A percentile compares a stretch with the other conserved stretches of the same genome.
Conservation (phyloP, 1,284 basidiomycete species). For the Ceratobasidium sp. region DNA sequence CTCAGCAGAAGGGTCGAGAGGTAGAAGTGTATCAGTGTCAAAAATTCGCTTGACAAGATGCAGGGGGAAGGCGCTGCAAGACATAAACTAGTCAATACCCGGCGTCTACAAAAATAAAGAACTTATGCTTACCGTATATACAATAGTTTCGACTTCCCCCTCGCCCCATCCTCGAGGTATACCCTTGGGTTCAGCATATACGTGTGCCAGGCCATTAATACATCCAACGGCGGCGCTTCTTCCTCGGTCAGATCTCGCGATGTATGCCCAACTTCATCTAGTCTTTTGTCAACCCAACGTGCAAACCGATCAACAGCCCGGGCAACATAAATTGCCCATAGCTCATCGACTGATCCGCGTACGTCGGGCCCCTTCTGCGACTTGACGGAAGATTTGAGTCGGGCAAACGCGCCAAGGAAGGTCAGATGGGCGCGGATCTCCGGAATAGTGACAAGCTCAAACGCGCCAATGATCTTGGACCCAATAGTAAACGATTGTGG, state of each 20-base stretch:
- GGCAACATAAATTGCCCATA: slow-evolving; percentile 50
- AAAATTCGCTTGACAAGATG: slow-evolving; percentile 43
- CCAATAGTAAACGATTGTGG: slow-evolving; percentile 1
- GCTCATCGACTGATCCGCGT: slow-evolving; percentile 43
- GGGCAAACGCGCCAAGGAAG: slow-evolving; percentile 50
- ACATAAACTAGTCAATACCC: background rate
- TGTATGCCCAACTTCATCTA: background rate
- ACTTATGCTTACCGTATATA: slow-evolving; percentile 34
- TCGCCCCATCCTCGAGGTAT: slow-evolving; percentile 50
- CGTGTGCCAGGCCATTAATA: slow-evolving; percentile 66
- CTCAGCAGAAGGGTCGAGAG: slow-evolving; percentile 45
- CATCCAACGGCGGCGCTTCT: slow-evolving; percentile 63
- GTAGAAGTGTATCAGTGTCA: slow-evolving; percentile 44
- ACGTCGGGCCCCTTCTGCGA: slow-evolving; percentile 42
- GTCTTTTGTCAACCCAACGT: slow-evolving; percentile 40
- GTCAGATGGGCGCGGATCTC: slow-evolving; percentile 50
- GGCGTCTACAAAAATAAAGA: background rate
- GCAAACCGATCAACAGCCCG: slow-evolving; percentile 50
- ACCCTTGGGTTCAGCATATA: slow-evolving; percentile 59
- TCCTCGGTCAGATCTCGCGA: slow-evolving; percentile 27
- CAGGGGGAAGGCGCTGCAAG: slow-evolving; percentile 48
- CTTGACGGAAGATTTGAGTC: slow-evolving; percentile 47
- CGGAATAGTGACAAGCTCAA: slow-evolving; percentile 45
- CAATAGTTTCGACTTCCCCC: slow-evolving; percentile 32
- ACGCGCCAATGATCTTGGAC: background rate